These are phyloP conservation scores for Magnusiomyces fungicola DNA, from an alignment of 1,139 yeast species.

Conservation along the genomic window DNA sequence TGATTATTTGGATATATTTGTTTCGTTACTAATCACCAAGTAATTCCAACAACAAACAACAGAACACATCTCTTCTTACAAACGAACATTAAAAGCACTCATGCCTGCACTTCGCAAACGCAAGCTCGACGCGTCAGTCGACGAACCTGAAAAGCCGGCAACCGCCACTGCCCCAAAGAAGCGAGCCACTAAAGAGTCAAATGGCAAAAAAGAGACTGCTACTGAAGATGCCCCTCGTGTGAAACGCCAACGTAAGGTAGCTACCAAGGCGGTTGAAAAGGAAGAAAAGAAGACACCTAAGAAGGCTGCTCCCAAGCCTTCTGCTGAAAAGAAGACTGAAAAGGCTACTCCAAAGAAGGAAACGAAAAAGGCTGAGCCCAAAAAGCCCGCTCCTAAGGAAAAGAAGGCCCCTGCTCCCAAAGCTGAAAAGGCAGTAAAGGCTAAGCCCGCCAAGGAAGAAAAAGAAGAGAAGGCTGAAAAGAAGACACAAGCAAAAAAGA, in stretches of 20 bases:
- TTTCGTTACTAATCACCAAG: no score
- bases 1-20: no score
- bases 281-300: conserved; percentile 7
- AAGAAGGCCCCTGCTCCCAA: not conserved
- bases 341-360: conserved; percentile 32
- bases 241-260: not conserved
- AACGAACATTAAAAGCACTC: no score
- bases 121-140: not conserved
- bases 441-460: not conserved
- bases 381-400: not conserved
- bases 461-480: not conserved
- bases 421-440: not conserved
- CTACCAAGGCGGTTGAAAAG: not conserved
- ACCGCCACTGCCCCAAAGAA: not conserved
- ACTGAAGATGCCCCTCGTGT: not conserved
- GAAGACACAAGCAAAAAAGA: not conserved
- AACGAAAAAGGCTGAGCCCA: not conserved
- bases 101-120: conserved; percentile 1
- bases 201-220: not conserved
- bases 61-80: no score
- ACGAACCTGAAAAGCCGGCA: not conserved
- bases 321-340: conserved; percentile 92
- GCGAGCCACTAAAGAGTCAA: not conserved
- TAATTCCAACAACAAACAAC: no score
- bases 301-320: not conserved